Conservation (phyloP, 768 basidiomycete genomes). For the Phanerodontia chrysosporium region DNA sequence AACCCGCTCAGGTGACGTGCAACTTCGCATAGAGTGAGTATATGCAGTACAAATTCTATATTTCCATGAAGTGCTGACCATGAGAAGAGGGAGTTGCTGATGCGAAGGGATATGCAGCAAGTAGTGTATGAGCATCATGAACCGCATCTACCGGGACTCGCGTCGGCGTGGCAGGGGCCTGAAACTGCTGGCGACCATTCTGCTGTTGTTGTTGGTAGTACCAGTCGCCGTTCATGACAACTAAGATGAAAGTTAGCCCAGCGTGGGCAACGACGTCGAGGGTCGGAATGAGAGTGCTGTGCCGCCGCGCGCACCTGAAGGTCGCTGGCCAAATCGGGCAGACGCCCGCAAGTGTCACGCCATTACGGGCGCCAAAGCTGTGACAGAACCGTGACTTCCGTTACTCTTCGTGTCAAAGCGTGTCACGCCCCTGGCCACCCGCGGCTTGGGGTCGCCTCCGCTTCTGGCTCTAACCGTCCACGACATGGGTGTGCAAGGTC, state of each 20-base stretch:
- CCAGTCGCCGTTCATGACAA: slow-evolving; percentile 6
- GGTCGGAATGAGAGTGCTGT: neutral
- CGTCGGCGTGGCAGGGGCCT: neutral
- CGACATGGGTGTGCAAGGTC: slow-evolving; percentile 22
- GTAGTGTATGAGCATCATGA: slow-evolving; percentile 62
- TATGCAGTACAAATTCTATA: slow-evolving; percentile 10
- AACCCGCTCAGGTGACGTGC: slow-evolving; percentile 61
- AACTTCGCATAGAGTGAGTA: slow-evolving; percentile 38
- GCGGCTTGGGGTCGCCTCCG: neutral
- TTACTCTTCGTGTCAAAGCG: slow-evolving; percentile 1
- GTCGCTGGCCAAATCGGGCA: slow-evolving; percentile 7
- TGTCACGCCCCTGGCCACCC: neutral
- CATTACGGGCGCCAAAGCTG: neutral
- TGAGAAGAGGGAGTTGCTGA: slow-evolving; percentile 77
- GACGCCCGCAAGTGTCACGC: neutral
- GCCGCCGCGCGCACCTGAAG: slow-evolving; percentile 5
- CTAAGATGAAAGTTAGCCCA: neutral
- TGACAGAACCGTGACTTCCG: neutral
- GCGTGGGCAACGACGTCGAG: neutral
- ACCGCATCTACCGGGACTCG: slow-evolving; percentile 41
- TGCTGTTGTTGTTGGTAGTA: slow-evolving; percentile 6
- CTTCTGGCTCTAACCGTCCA: neutral
- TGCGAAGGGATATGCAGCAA: slow-evolving; percentile 67
- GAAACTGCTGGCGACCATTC: neutral
- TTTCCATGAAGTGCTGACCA: slow-evolving; percentile 37